phyloP scores from a whole-genome alignment of 2,329 filamentous ascomycete species.

The Fragosphaeria purpurea region DNA sequence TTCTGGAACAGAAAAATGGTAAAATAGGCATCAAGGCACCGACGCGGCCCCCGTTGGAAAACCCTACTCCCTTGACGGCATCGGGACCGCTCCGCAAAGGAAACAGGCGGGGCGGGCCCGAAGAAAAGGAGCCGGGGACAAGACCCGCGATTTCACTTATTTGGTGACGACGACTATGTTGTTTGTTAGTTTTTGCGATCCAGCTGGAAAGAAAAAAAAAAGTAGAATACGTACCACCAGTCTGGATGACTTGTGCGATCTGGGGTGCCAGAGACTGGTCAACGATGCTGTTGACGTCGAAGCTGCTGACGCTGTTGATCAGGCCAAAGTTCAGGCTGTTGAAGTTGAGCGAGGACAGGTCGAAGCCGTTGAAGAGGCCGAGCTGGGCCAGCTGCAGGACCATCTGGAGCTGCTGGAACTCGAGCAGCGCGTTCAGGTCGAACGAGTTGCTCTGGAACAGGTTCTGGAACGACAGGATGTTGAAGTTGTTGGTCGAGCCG shows the following conservation, averaged over 20 bases:
- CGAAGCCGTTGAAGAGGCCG: constrained; percentile 20
- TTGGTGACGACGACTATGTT: constrained; percentile 7
- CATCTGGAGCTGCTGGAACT: constrained; percentile 15
- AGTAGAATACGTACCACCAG: constrained; percentile 4
- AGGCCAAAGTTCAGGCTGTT: constrained; percentile 15
- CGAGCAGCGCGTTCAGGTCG: constrained; percentile 10
- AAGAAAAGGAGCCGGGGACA: neutral
- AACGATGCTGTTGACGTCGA: constrained; percentile 18
- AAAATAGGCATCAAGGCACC: neutral
- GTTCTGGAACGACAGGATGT: constrained; percentile 31
- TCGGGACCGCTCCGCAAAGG: neutral
- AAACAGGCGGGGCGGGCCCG: neutral
- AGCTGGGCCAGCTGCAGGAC: constrained; percentile 20
- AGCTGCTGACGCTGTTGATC: constrained; percentile 17
- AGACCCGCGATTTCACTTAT: constrained; percentile 6
- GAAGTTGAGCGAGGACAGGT: constrained; percentile 17
- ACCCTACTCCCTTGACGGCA: neutral
- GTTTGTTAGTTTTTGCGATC: neutral
- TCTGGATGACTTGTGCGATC: constrained; percentile 13
- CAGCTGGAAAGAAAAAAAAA: neutral
- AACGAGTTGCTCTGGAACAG: constrained; percentile 21
- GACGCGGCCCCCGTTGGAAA: too few species aligned
- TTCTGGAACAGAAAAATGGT: neutral
- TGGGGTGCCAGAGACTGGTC: constrained; percentile 15
- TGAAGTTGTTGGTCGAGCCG: constrained; percentile 34